Conservation (phyloP, 169 alveolate species). For the Babesia ovis region DNA sequence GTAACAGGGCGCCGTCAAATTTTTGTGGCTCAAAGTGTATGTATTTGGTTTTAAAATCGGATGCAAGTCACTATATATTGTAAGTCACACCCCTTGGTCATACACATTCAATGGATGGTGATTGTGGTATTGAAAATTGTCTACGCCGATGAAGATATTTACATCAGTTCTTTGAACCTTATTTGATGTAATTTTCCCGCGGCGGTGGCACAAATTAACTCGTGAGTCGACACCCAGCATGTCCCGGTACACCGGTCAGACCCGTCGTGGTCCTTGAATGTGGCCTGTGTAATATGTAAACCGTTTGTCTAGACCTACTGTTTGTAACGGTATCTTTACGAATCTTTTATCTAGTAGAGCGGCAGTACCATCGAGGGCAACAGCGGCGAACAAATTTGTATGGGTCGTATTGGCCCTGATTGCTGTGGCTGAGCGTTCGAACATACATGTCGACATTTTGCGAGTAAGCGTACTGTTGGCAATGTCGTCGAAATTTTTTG, state of each 20-base stretch:
- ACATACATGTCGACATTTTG: background rate
- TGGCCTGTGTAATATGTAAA: constrained; percentile 10
- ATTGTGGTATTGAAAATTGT: too few relatives aligned
- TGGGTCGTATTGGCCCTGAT: constrained; percentile 31
- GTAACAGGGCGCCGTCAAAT: too few relatives aligned
- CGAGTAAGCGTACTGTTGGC: constrained; percentile 7
- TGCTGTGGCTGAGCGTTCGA: constrained; percentile 43
- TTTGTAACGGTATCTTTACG: constrained; percentile 57
- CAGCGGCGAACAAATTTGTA: constrained; percentile 38
- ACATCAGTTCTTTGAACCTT: constrained; percentile 25
- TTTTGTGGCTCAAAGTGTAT: too few relatives aligned
- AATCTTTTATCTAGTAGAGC: constrained; percentile 47
- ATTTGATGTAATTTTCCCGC: constrained; percentile 38
- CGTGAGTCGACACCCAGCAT: constrained; percentile 39
- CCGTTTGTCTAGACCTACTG: constrained; percentile 23
- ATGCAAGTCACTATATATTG: too few relatives aligned
- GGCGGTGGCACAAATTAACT: constrained; percentile 62
- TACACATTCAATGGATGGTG: too few relatives aligned
- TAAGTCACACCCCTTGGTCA: too few relatives aligned
- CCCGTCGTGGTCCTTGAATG: constrained; percentile 26
- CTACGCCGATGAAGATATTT: background rate
- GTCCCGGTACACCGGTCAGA: constrained; percentile 59
- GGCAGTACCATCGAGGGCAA: constrained; percentile 51
- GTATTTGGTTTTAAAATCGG: too few relatives aligned
- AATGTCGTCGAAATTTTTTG: constrained; percentile 5